Conservation (phyloP, 306 rosid species). For the cucumber (Cucumis sativus) region Cucumber_9930_V3 NC_026656.2:1250001-1250500, state of each 20-base stretch:
- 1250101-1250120: neutral
- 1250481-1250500: neutral
- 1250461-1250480: neutral
- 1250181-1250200: slow-evolving; percentile 77
- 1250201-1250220: slow-evolving; percentile 88
- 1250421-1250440: neutral
- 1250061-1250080: neutral
- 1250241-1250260: slow-evolving; percentile 81
- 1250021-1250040: slow-evolving; percentile 96
- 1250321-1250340: neutral
- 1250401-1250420: neutral
- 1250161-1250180: slow-evolving; percentile 73
- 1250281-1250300: neutral
- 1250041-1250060: neutral
- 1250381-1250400: neutral
- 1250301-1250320: neutral
- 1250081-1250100: neutral
- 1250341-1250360: neutral
- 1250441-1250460: neutral
- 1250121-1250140: neutral
- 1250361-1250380: neutral
- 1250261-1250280: slow-evolving; percentile 88
- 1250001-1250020: slow-evolving; percentile 88
- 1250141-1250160: neutral
- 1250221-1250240: slow-evolving; percentile 93